Evolutionary conservation across 2,329 filamentous ascomycete genomes (phyloP).

Genomic region (Fonsecaea pedrosoi): DNA sequence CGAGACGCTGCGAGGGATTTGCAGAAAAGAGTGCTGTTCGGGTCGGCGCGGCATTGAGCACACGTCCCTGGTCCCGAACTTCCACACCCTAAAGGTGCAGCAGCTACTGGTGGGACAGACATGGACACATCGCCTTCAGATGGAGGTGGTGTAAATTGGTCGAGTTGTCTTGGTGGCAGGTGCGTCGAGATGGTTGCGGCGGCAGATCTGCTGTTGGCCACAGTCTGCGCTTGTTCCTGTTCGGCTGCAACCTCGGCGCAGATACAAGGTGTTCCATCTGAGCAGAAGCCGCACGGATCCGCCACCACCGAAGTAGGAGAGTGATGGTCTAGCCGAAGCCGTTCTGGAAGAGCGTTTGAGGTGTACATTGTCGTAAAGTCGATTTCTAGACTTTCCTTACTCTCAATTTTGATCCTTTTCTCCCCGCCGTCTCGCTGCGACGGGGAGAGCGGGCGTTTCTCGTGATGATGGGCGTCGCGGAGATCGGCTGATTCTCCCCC

Average conservation of each 20-base stretch:
- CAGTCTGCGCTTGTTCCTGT: conserved; percentile 39
- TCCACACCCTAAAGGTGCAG: conserved; percentile 50
- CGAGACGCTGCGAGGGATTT: conserved; percentile 74
- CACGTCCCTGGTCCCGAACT: conserved; percentile 78
- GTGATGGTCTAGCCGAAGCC: conserved; percentile 49
- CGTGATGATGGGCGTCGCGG: conserved; percentile 43
- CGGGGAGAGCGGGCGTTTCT: conserved; percentile 49
- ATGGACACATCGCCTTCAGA: conserved; percentile 65
- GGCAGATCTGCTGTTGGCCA: conserved; percentile 47
- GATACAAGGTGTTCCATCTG: conserved; percentile 80
- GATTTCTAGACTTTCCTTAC: conserved; percentile 62
- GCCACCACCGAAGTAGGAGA: conserved; percentile 54
- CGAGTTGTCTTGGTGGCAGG: conserved; percentile 40
- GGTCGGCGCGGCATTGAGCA: conserved; percentile 77
- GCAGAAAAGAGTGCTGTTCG: conserved; percentile 82
- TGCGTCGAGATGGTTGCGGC: conserved; percentile 36
- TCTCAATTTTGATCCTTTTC: conserved; percentile 61
- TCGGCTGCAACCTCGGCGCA: conserved; percentile 71
- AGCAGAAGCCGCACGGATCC: conserved; percentile 82
- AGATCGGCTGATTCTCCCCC: conserved; percentile 47
- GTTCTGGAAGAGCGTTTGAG: conserved; percentile 58
- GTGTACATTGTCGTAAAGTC: conserved; percentile 66
- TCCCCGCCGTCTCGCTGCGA: conserved; percentile 47
- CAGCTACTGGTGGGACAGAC: conserved; percentile 47
- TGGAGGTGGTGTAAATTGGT: conserved; percentile 60